phyloP scores from a whole-genome alignment of 306 rosid species.

The Cucurbita pepo region DNA sequence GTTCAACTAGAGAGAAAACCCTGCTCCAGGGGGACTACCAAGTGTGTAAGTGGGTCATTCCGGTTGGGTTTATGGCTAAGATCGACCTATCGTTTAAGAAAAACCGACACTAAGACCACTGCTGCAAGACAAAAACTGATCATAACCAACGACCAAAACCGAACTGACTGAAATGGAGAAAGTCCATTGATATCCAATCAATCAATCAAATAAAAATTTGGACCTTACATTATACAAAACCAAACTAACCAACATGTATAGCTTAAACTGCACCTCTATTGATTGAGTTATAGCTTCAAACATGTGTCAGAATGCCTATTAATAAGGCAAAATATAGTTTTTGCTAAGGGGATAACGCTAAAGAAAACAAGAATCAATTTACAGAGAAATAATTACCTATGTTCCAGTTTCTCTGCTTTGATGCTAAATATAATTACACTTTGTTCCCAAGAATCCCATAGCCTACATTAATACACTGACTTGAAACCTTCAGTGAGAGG shows the following conservation, averaged over 20 bases:
- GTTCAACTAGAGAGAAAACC: not conserved
- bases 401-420: not conserved
- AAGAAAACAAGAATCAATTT: not conserved
- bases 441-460: not conserved
- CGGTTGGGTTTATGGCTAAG: not conserved
- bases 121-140: not conserved
- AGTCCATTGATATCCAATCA: not conserved
- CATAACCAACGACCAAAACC: not conserved
- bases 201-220: not conserved
- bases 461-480: conserved; percentile 22
- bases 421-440: conserved; percentile 4
- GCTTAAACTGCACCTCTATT: not conserved
- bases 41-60: not conserved
- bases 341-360: not conserved
- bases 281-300: not conserved
- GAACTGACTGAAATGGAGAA: not conserved
- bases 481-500: conserved; percentile 88
- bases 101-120: not conserved
- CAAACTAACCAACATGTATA: not conserved
- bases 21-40: not conserved
- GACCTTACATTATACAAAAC: not conserved
- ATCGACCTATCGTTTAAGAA: not conserved
- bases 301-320: not conserved
- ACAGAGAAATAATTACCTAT: not conserved
- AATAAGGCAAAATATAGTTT: not conserved